phyloP scores from a whole-genome alignment of 2,329 filamentous ascomycete species.

The Trichoderma sp. region DNA sequence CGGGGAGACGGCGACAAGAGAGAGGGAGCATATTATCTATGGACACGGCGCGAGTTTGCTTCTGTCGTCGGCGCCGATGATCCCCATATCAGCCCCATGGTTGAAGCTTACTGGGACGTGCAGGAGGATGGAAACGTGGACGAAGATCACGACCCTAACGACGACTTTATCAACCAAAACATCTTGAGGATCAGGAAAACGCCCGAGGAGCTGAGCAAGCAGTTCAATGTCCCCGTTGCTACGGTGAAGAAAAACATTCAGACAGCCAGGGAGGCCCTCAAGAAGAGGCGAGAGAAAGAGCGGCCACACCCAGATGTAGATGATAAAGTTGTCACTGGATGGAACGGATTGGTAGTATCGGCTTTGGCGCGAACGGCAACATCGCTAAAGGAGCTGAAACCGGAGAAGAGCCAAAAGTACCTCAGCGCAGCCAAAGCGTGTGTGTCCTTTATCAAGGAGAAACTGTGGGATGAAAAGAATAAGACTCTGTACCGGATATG shows the following conservation, averaged over 20 bases:
- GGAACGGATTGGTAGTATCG: slow-evolving; percentile 85
- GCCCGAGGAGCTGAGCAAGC: slow-evolving; percentile 64
- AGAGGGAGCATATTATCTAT: slow-evolving; percentile 92
- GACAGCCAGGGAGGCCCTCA: slow-evolving; percentile 64
- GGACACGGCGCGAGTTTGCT: slow-evolving; percentile 85
- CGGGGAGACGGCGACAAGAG: slow-evolving; percentile 76
- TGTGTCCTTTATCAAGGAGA: slow-evolving; percentile 66
- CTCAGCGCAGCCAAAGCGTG: slow-evolving; percentile 64
- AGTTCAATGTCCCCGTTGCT: slow-evolving; percentile 68
- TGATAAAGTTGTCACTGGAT: slow-evolving; percentile 81
- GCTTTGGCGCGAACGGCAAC: slow-evolving; percentile 74
- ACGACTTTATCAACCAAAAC: slow-evolving; percentile 94
- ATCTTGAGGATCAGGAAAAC: slow-evolving; percentile 72
- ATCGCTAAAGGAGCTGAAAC: slow-evolving; percentile 59
- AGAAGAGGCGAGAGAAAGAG: slow-evolving; percentile 67
- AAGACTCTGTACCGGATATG: slow-evolving; percentile 72
- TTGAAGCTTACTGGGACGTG: slow-evolving; percentile 82
- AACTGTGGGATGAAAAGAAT: slow-evolving; percentile 65
- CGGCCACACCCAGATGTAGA: slow-evolving; percentile 76
- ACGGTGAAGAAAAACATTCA: slow-evolving; percentile 67
- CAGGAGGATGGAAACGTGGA: slow-evolving; percentile 81
- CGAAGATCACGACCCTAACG: slow-evolving; percentile 78
- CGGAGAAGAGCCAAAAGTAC: slow-evolving; percentile 57
- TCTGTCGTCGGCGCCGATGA: slow-evolving; percentile 56
- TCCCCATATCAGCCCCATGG: slow-evolving; percentile 64